Percentiles rank a stretch among this genome's conserved stretches.
phyloP scores from a whole-genome alignment of 139 green algal genomes.

The Raphidocelis subcapitata region DNA sequence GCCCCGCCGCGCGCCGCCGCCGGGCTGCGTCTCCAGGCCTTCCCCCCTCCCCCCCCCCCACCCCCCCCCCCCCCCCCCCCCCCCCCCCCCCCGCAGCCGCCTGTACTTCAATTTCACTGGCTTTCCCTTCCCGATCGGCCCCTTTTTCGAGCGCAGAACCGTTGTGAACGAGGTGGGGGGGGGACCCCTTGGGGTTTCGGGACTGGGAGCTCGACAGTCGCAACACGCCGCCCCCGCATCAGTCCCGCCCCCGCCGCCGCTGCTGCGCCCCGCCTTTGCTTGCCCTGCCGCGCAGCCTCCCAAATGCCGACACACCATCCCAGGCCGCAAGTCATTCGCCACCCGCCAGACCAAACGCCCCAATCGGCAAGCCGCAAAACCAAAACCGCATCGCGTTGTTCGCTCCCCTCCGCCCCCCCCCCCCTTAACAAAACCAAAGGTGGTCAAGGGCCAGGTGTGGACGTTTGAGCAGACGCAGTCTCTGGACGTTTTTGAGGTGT shows the following conservation, averaged over 20 bases:
- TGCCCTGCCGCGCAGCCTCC: not conserved
- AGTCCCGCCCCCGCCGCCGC: not conserved
- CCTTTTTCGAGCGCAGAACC: slow-evolving; percentile 66
- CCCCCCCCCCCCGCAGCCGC: too few species aligned
- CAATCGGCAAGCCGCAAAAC: not conserved
- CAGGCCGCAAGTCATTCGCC: not conserved
- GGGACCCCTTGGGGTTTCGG: not conserved
- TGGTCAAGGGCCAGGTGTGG: slow-evolving; percentile 77
- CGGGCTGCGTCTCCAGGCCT: too few species aligned
- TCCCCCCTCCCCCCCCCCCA: too few species aligned
- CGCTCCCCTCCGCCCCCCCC: too few species aligned
- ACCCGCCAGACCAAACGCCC: too few species aligned
- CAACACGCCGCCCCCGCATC: not conserved
- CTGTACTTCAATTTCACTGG: slow-evolving; percentile 76
- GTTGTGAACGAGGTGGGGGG: slow-evolving; percentile 63
- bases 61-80: too few species aligned
- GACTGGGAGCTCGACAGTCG: not conserved
- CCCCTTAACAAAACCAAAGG: slow-evolving; percentile 24
- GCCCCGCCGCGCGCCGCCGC: too few species aligned
- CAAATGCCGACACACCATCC: too few species aligned
- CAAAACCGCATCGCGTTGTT: not conserved
- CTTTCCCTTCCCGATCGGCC: slow-evolving; percentile 89
- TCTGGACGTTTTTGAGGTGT: slow-evolving; percentile 70
- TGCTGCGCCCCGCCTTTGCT: not conserved
- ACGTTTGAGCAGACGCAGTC: slow-evolving; percentile 86